Base-by-base conservation (phyloP, 352 stramenopile species). In the Phytophthora cactorum region DNA sequence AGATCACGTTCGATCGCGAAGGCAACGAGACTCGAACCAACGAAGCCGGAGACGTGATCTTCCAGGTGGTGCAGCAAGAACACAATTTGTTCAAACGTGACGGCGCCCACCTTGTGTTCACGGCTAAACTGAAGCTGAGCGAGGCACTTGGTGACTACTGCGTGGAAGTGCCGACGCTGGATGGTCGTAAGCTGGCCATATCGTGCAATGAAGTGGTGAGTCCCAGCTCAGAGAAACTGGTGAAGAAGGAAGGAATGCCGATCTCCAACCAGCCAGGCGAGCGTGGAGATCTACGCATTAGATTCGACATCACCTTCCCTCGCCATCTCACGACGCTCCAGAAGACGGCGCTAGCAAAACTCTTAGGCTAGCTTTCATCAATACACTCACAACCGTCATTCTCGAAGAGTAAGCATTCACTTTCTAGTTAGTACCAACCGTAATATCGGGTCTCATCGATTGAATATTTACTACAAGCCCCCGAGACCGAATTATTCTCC, bases 231-330 rank as follows among this genome's bases (percentile, higher is more conserved):
- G 92, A 98, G 22, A 93, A 98, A 69, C 57, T 96, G 51, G 82
- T 99, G 45, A 88, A 88, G 59, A 89, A 96, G 36, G 97, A 99
- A 75, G 97, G 97, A 58, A 99, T 99, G 97, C 96, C 97, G 10
- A 72, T 98, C 31, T 89, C 65, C 46, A 88, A 53, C 38, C 72
- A 77, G 22, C 67, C 64, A 52, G 74, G 59, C 14, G 70, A 78
- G 29, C 96, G 90, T 61, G 97, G 97, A 36, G 93, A 99, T 75
- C 77, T 99, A 15, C 92, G 95, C 63, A 88, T 99, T 59, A 98
- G 89, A 46, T 99, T 99, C 74, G 86, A 98, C 69, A 97, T 99
- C 17, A 78, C 89, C 59, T 99, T 99, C 70, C 97, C 97, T 36
- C 96, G 96, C 68, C 81, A 97, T 59, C 82, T 99, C 50, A 97